These are phyloP conservation scores for Taphrina pruni DNA, from an alignment of 1,139 yeast species.

Conservation along the genomic window DNA sequence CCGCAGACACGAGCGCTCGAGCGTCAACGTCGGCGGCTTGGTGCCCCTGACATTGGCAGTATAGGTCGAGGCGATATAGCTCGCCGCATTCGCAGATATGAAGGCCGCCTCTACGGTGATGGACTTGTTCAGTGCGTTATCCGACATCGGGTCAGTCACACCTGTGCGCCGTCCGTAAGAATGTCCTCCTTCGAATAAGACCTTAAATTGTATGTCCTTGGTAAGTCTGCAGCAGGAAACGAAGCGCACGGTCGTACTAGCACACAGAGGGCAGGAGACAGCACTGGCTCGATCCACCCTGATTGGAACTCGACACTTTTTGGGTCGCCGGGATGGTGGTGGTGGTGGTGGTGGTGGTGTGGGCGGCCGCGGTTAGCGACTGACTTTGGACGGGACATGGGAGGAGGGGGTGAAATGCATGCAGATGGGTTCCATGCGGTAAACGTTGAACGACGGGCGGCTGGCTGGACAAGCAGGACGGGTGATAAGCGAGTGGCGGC, in stretches of 20 bases:
- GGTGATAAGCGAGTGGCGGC: too few relatives aligned
- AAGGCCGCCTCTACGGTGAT: slow-evolving; percentile 32
- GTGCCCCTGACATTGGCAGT: slow-evolving; percentile 25
- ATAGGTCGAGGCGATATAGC: slow-evolving; percentile 39
- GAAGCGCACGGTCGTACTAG: too few relatives aligned
- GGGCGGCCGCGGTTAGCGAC: background rate
- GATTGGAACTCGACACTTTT: too few relatives aligned
- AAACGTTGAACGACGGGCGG: background rate
- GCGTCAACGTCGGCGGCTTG: slow-evolving; percentile 25
- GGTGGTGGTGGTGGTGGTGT: too few relatives aligned
- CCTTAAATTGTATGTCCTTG: too few relatives aligned
- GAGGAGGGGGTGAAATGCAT: background rate
- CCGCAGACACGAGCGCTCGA: slow-evolving; percentile 27
- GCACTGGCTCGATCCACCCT: too few relatives aligned
- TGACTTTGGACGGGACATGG: background rate
- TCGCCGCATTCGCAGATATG: slow-evolving; percentile 33
- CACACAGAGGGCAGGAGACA: too few relatives aligned
- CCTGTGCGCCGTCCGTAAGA: too few relatives aligned
- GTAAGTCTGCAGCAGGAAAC: too few relatives aligned
- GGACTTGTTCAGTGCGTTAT: slow-evolving; percentile 1
- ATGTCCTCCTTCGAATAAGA: too few relatives aligned
- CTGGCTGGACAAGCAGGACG: too few relatives aligned
- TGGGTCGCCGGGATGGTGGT: too few relatives aligned
- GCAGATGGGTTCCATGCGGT: background rate
- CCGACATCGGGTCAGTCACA: background rate